A percentile compares a stretch with the other conserved stretches of the same genome.
phyloP scores from a whole-genome alignment of 2,329 filamentous ascomycete genomes.

The Fusarium foetens region DNA sequence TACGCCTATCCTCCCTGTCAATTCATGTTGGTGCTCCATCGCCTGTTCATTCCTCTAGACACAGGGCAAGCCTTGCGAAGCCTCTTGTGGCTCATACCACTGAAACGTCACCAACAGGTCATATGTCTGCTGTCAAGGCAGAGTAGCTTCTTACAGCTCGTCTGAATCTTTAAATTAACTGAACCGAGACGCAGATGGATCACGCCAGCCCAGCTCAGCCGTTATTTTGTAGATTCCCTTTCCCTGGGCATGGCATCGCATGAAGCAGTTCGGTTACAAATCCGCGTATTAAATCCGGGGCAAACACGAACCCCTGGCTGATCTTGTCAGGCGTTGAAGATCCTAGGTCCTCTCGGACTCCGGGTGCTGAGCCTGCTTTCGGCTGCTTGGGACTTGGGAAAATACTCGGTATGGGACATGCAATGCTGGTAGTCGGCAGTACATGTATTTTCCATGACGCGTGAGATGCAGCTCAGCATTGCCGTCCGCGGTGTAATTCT shows the following conservation, averaged over 20 bases:
- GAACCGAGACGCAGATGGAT: background rate
- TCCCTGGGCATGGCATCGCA: background rate
- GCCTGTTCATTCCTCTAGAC: conserved; percentile 22
- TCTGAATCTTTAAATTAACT: background rate
- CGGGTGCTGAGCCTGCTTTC: background rate
- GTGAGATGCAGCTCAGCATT: background rate
- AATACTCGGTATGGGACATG: background rate
- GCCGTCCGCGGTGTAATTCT: conserved; percentile 14
- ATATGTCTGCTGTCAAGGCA: conserved; percentile 25
- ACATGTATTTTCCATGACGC: background rate
- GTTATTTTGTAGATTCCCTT: conserved; percentile 9
- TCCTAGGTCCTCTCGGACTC: conserved; percentile 9
- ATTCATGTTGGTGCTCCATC: conserved; percentile 20
- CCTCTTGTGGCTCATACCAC: conserved; percentile 39
- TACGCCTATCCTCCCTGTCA: conserved; percentile 6
- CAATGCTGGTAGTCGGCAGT: background rate
- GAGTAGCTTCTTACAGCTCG: background rate
- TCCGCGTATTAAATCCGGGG: conserved; percentile 22
- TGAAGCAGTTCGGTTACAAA: background rate
- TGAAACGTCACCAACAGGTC: conserved; percentile 42
- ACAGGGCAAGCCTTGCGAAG: conserved; percentile 30
- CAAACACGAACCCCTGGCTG: conserved; percentile 23
- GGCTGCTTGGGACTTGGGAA: background rate
- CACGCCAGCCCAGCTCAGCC: conserved; percentile 15
- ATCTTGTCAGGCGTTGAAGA: conserved; percentile 17